Conservation (phyloP, 2,329 filamentous ascomycete species). For the Fusarium incarnatum region DNA sequence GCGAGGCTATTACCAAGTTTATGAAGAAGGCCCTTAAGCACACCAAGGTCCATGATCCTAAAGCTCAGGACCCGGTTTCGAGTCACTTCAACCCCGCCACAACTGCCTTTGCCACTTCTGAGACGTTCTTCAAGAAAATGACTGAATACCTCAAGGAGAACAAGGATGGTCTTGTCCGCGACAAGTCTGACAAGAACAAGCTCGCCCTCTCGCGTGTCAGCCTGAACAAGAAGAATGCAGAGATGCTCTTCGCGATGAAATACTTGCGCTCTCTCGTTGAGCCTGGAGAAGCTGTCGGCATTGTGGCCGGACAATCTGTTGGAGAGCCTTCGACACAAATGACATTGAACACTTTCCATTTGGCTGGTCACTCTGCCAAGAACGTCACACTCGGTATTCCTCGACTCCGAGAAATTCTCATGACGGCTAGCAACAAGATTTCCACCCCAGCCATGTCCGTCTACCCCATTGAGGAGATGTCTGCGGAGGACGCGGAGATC, state of each 20-base stretch:
- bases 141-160: conserved; percentile 85
- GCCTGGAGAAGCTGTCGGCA: conserved; percentile 94
- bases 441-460: conserved; percentile 93
- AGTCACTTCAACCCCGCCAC: conserved; percentile 79
- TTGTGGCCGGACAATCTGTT: conserved; percentile 95
- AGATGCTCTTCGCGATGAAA: conserved; percentile 88
- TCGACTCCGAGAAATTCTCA: conserved; percentile 94
- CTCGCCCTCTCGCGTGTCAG: conserved; percentile 51
- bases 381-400: conserved; percentile 99
- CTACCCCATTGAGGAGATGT: conserved; percentile 78
- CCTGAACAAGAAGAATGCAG: conserved; percentile 77
- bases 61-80: conserved; percentile 79
- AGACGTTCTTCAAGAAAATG: conserved; percentile 81
- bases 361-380: conserved; percentile 97
- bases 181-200: conserved; percentile 56
- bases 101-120: conserved; percentile 87
- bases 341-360: conserved; percentile 99
- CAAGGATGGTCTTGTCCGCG: conserved; percentile 66
- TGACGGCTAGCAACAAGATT: conserved; percentile 92
- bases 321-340: conserved; percentile 99
- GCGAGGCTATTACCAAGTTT: conserved; percentile 74
- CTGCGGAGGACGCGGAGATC: conserved; percentile 73
- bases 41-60: conserved; percentile 65
- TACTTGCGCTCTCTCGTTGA: conserved; percentile 93
- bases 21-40: conserved; percentile 86